Evolutionary conservation across 2,329 filamentous ascomycete genomes (phyloP).

Genomic region (Calonectria leucothoes): DNA sequence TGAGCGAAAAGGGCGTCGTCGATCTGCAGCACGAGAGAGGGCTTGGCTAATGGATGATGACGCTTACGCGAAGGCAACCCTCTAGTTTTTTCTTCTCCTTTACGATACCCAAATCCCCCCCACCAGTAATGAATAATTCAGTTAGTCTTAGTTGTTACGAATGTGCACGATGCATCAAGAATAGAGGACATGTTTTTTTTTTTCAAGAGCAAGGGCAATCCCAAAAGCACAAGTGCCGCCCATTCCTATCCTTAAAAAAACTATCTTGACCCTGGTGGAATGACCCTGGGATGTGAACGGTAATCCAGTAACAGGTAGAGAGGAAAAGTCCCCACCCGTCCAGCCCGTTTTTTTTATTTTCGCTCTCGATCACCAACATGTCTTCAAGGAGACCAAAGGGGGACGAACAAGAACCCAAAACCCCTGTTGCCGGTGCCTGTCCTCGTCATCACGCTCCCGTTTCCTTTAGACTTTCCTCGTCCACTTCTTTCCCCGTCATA

Average conservation of each 20-base stretch:
- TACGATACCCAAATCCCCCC: slow-evolving; percentile 35
- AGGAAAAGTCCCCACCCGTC: background rate
- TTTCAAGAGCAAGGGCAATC: slow-evolving; percentile 36
- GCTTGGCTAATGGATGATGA: slow-evolving; percentile 55
- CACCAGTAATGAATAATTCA: slow-evolving; percentile 21
- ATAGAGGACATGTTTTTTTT: background rate
- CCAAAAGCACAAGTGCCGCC: slow-evolving; percentile 43
- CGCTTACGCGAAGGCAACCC: background rate
- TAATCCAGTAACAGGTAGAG: background rate
- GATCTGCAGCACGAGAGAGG: slow-evolving; percentile 83
- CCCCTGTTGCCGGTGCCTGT: background rate
- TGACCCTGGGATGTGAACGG: slow-evolving; percentile 22
- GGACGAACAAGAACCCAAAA: background rate
- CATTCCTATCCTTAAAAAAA: slow-evolving; percentile 35
- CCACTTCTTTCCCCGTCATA: background rate
- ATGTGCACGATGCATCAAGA: background rate
- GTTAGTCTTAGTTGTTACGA: background rate
- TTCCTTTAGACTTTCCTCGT: background rate
- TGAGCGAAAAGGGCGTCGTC: slow-evolving; percentile 76
- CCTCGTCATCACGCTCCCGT: background rate
- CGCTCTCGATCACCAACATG: slow-evolving; percentile 11
- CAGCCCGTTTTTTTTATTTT: slow-evolving; percentile 2
- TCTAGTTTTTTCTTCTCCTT: too few relatives aligned
- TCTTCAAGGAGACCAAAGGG: background rate
- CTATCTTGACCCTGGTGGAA: slow-evolving; percentile 35